Evolutionary conservation across 2,329 filamentous ascomycete genomes (phyloP), one percentile per base, ranked within the genome.

Genomic region (Dothiorella sarmentorum): DNA sequence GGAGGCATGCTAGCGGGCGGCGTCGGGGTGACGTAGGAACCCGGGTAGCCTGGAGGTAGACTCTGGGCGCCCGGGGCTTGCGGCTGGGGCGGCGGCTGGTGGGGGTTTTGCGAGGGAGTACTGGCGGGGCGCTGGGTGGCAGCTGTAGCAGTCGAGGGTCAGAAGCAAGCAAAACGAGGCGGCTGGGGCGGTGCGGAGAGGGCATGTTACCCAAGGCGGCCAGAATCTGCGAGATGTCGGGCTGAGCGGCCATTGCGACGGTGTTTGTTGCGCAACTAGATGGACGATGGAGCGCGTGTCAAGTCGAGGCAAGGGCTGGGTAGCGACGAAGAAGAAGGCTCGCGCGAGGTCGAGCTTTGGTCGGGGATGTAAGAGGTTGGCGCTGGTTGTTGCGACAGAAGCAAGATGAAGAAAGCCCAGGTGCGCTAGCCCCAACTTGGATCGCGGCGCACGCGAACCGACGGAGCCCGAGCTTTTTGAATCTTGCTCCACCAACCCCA

Each of bases 111-210:
- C 38, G 76, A 73, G 17, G 79, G 78, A 11, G 78, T 76, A 24
- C 74, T 73, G 59, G 76, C 75, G 42, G 78, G 74, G 53, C 76
- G 75, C 63, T 80, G 76, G 22, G 80, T 78, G 65, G 80, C 80
- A 78, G 63, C 47, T 29, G n/a, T 18, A 35, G 31, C 20, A n/a
- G 58, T 42, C 7, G 43, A 29, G 26, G 11, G 27, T 17, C 20
- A 18, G 40, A 18, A 58, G 38, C 24, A n/a, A 22, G 35, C 33
- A 55, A 55, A 53, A 56, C 42, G 35, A 27, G 43, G 35, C 26
- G 26, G 24, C 43, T 24, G 15, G 31, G 4, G 29, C 18, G 27
- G 10, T 20, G 26, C n/a, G 47, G 29, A 29, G 26, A 18, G 62
- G 20, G 42, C 29, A 47, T 37, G 69, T 43, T 67, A 74, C 72